Base-by-base conservation (phyloP, 2,329 filamentous ascomycete species). In the Dactylellina haptotyla region DNA sequence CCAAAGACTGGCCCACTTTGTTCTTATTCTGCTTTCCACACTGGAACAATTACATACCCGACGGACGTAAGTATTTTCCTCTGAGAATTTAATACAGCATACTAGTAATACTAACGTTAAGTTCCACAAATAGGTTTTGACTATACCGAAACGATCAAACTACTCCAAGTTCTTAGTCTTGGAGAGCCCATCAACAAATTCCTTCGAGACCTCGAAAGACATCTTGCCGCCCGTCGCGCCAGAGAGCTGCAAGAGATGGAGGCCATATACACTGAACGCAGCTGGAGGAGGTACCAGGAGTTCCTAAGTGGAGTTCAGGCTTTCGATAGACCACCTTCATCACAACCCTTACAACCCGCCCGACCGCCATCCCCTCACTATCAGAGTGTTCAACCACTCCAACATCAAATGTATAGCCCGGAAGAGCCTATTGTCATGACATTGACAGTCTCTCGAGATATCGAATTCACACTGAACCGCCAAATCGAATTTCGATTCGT, bases 121-220 rank as follows among this genome's bases (percentile, higher is more conserved):
- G 9, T 23, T 8, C 5, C 4, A 30, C 3, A 41, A 14, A 30
- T 23, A 73, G 69, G 46, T 4, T 73, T 73, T 32, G 56, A 73
- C 23, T 73, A 73, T 16, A 37, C 16, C 14, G 48, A 62, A 23
- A 66, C 69, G 2, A 66, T 73, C 12, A 30, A 26, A 10, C 41
- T 59, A 10, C 37, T 73, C 1, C 59, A 73, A 16, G 30, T 41
- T 2, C 39, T 73, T 12, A 73, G 54, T 10, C 69, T 73, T 30
- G 61, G 69, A 10, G 69, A 73, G 16, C 69, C 69, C 4, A 57
- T 73, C 10, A 73, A 64, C 20, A 73, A 73, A n/a, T 73, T 73
- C 25, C 69, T 73, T 18, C 61, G 69, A 6, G 69, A 73, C 23
- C 61, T 73, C 34, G 54, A 73, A 50, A 65, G 62, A n/a, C 69